phyloP scores from a whole-genome alignment of 257 asterid species.

The Primulina eburnea region DNA sequence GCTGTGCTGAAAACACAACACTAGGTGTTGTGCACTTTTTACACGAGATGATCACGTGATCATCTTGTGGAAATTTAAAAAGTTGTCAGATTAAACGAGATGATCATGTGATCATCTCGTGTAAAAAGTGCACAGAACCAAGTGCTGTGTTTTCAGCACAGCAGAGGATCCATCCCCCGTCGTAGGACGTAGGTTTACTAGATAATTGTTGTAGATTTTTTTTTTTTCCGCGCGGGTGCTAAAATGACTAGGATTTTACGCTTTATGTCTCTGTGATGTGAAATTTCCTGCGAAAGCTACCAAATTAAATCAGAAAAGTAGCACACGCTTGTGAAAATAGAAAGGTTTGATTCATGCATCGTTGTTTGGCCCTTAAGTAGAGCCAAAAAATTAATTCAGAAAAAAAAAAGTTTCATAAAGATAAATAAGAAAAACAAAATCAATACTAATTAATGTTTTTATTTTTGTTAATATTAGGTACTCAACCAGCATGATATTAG shows the following conservation, averaged over 20 bases:
- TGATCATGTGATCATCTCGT: too few relatives aligned
- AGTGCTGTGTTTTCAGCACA: too few relatives aligned
- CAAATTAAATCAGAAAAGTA: background rate
- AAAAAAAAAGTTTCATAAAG: too few relatives aligned
- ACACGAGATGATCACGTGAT: too few relatives aligned
- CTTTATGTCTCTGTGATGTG: conserved; percentile 15
- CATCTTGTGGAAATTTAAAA: too few relatives aligned
- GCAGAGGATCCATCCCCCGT: too few relatives aligned
- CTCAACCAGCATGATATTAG: conserved; percentile 12
- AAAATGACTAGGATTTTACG: background rate
- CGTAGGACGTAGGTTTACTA: background rate
- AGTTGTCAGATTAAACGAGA: too few relatives aligned
- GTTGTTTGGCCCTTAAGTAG: background rate
- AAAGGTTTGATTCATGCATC: background rate
- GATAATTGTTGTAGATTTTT: background rate
- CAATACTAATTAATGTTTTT: background rate
- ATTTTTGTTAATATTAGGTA: conserved; percentile 10
- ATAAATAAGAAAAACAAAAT: too few relatives aligned
- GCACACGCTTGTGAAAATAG: background rate
- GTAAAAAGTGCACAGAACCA: too few relatives aligned
- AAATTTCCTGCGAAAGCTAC: background rate
- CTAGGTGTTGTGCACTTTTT: too few relatives aligned
- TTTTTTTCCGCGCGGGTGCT: background rate
- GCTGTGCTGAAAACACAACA: too few relatives aligned
- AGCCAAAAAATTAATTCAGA: background rate